Evolutionary conservation across 176 grass and related monocot species (phyloP), one percentile per base, ranked within the genome.

Genomic region (Chrysopogon serrulatus): DNA sequence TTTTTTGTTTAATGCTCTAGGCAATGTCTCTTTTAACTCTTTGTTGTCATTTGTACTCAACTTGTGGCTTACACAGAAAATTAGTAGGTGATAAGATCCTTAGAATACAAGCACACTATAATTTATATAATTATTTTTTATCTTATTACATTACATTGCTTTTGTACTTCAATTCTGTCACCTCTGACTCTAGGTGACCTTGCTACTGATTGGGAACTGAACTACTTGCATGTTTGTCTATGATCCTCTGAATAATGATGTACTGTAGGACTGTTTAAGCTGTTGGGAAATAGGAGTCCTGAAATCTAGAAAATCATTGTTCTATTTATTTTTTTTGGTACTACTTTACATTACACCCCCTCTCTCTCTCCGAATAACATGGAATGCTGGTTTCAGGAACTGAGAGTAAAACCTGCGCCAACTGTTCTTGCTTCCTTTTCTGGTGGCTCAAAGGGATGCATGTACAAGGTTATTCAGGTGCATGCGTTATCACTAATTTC

Each of bases 391-490:
- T 92, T 89, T 79, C 84, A 99, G 93, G 93, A 92, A 91, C 65
- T 94, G 53, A 99, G 91, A 83, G 26, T 77, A 73, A 91, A 84
- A 34, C 85, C 85, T 56, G 81, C 85, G 71, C 96, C 93, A 78
- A 90, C 68, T 72, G 88, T 99, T 77, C 77, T 99, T 24, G 81
- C 82, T 44, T 87, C 91, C 37, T 96, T 99, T 88, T 99, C 96
- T 71, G 88, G 91, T 57, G 93, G 96, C 61, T 94, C 91, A 81
- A 92, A 93, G 63, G 89, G 89, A 83, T 93, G 93, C 79, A 83
- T 99, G 89, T 92, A 91, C 78, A 99, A 94, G 86, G 79, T 91
- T 94, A 83, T 99, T 92, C 93, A 94, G 91, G 96, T 99, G 26
- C 23, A 37, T 83, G 27, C 21, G 0, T 73, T 11, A 21, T 73